phyloP scores from a whole-genome alignment of 2,329 filamentous ascomycete genomes.

The Hymenoscyphus occultus region DNA sequence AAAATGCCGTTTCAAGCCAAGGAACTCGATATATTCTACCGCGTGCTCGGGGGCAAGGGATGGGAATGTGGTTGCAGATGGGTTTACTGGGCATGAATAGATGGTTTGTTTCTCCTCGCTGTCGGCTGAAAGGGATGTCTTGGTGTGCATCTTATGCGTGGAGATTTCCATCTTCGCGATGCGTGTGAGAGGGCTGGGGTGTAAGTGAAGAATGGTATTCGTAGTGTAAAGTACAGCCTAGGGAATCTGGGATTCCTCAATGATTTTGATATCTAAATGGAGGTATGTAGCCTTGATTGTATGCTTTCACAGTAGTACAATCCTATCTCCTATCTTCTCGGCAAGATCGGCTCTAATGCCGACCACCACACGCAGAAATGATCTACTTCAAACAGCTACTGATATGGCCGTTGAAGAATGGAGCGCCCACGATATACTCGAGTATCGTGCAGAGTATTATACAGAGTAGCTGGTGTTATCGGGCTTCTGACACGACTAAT shows the following conservation, averaged over 20 bases:
- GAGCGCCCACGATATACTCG: too few species aligned
- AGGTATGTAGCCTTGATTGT: background rate
- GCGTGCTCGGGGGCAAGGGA: constrained; percentile 10
- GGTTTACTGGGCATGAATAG: constrained; percentile 8
- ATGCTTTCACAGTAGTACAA: background rate
- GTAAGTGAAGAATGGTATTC: too few species aligned
- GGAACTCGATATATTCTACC: constrained; percentile 14
- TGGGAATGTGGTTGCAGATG: constrained; percentile 5
- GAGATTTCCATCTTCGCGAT: constrained; percentile 1
- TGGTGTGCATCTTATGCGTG: constrained; percentile 3
- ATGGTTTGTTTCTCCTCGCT: constrained; percentile 12
- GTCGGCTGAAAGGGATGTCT: constrained; percentile 6
- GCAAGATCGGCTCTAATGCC: background rate
- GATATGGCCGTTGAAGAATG: background rate
- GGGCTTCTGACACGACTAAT: too few species aligned
- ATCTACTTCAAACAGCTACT: background rate
- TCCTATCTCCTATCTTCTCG: background rate
- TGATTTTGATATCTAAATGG: background rate
- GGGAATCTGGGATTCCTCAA: too few species aligned
- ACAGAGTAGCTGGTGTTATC: too few species aligned
- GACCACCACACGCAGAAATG: background rate
- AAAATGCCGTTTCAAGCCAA: constrained; percentile 11
- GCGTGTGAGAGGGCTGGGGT: too few species aligned
- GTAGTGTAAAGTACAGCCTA: too few species aligned
- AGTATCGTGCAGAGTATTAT: too few species aligned